Base-by-base conservation (phyloP, 495 filamentous ascomycete species). In the Chaetomium tenue region DNA sequence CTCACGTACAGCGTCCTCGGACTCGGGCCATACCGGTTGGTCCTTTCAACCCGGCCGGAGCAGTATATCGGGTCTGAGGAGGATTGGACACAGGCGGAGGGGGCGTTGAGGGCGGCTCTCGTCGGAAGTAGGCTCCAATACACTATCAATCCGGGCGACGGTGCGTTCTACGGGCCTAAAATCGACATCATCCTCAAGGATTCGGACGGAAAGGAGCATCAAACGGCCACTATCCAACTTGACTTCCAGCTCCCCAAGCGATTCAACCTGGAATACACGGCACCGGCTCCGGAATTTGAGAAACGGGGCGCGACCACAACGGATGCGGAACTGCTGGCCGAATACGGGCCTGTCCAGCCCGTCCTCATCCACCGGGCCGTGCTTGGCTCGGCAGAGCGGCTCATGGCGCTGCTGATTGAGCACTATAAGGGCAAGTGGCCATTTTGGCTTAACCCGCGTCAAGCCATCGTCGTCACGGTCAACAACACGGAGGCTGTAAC, bases 101-200 rank as follows among this genome's bases (percentile, higher is more conserved):
- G 68, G 15, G 88, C 91, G 52, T 78, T 97, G 55, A 87, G 82
- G 58, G 72, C 84, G 53, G 89, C 92, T 0, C 77, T 97, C 33
- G 80, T 88, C 58, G 80, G 76, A 12, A 89, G 84, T 26, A 86
- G 86, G 3, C 81, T 84, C 53, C 71, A 81, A 26, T 96, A 90
- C 89, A 81, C 81, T 0, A 40, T 92, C 58, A 92, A 90, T 66
- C 82, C 87, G 65, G 91, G 91, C 8, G 93, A 96, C 64, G 93
- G 93, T 30, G 93, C 93, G 7, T 97, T 97, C 71, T 97, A 96
- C 74, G 93, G 93, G 0, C 93, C 93, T 12, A 97, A 97, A 77
- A 96, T 97, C 66, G 93, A 97, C 69, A 89, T 96, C 50, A 88
- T 95, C 52, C 76, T 96, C 13, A 86, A 83, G 65, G 93, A 95